Evolutionary conservation across 495 filamentous ascomycete species (phyloP), one percentile per base, ranked within the genome.

Genomic region (Xylaria intraflava): DNA sequence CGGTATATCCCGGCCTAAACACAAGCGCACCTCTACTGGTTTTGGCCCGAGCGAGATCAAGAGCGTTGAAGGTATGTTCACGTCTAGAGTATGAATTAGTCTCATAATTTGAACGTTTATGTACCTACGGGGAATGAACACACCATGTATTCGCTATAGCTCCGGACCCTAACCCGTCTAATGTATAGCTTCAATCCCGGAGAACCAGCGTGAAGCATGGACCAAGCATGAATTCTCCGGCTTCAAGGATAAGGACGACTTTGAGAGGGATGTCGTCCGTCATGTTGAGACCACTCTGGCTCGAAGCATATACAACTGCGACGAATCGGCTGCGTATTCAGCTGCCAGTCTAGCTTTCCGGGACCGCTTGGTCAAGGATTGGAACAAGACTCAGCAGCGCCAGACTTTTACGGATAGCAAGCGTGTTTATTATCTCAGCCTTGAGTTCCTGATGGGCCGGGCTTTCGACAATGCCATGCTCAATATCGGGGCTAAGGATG

Each of bases 391-490:
- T 48, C 94, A 97, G 68, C 93, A 98, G 71, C 84, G 85, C 48
- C 93, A 97, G 75, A 96, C 91, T 17, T 88, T 88, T 52, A 73
- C 78, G 24, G 94, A 96, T 61, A 84, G 84, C 68, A 98, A 98
- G 78, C 80, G 93, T 33, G 80, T 97, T 43, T 98, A 98, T 72
- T 98, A 98, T 68, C 78, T 98, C 38, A 95, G 90, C 27, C 80
- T 98, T 38, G 93, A 98, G 65, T 98, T 98, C 62, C 73, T 98
- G 53, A 98, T 98, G 93, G 93, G 93, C 22, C 77, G 93, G 60
- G 86, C 93, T 30, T 71, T 98, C 60, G 93, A 98, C 72, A 98
- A 98, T 84, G 90, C 94, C 27, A 96, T 98, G 88, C 80, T 98
- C 50, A 98, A 98, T 62, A 79, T 93, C 48, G 89, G 87, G 9